A percentile compares a stretch with the other conserved stretches of the same genome.
phyloP scores from a whole-genome alignment of 2,329 filamentous ascomycete genomes.

The Cladosporium austrohemisphaericum region DNA sequence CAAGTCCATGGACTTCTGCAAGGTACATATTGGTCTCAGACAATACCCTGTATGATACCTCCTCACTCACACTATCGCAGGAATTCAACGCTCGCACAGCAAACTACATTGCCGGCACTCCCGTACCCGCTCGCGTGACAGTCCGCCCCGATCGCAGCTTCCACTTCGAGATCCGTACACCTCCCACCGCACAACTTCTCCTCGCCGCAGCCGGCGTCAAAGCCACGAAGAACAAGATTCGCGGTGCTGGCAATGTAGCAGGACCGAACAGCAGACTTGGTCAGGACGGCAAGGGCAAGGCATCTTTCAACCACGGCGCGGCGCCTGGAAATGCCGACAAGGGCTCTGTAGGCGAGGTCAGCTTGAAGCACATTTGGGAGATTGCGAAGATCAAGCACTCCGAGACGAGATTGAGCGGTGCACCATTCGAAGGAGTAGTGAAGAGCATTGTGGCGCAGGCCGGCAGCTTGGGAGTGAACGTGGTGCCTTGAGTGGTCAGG shows the following conservation, averaged over 20 bases:
- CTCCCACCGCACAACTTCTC: conserved; percentile 87
- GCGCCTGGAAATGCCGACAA: conserved; percentile 58
- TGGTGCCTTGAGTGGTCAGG: conserved; percentile 40
- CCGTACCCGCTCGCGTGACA: conserved; percentile 83
- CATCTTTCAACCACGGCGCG: conserved; percentile 24
- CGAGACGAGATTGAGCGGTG: conserved; percentile 52
- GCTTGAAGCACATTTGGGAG: conserved; percentile 93
- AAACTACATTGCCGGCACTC: conserved; percentile 76
- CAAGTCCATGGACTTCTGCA: conserved; percentile 99
- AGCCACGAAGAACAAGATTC: conserved; percentile 69
- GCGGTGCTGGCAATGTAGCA: conserved; percentile 60
- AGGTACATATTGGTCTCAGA: conserved; percentile 54
- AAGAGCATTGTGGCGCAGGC: conserved; percentile 64
- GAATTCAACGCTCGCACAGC: conserved; percentile 96
- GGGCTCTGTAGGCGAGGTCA: conserved; percentile 70
- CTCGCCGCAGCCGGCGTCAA: conserved; percentile 77
- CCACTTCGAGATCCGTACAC: conserved; percentile 87
- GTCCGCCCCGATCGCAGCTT: conserved; percentile 93
- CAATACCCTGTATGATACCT: no score
- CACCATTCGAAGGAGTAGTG: conserved; percentile 78
- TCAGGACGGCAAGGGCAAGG: conserved; percentile 37
- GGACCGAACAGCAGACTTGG: conserved; percentile 40
- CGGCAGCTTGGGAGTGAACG: conserved; percentile 47
- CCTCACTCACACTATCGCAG: no score
- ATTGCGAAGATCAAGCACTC: conserved; percentile 89